Evolutionary conservation across 2,329 filamentous ascomycete genomes (phyloP).

Genomic region (Verticillium dahliae): DNA sequence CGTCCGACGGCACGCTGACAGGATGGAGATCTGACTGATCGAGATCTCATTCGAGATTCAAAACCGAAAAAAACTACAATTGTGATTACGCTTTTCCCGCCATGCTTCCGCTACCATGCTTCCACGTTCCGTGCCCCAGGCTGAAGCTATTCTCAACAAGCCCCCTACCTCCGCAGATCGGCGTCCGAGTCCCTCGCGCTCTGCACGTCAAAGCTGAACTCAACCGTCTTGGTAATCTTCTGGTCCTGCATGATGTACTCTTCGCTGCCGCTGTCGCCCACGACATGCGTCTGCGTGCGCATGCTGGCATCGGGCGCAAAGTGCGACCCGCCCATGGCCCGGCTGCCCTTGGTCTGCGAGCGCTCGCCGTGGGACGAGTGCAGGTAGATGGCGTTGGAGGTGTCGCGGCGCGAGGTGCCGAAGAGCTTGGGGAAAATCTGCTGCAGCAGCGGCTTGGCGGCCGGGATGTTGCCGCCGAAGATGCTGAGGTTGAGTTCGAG

Average conservation of each 20-base stretch:
- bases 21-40: neutral
- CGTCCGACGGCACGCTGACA: neutral
- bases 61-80: neutral
- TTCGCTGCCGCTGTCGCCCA: slow-evolving; percentile 7
- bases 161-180: neutral
- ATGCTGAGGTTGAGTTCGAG: slow-evolving; percentile 19
- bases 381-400: neutral
- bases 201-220: slow-evolving; percentile 7
- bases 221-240: slow-evolving; percentile 9
- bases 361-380: neutral
- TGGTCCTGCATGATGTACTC: slow-evolving; percentile 10
- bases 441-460: slow-evolving; percentile 16
- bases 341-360: neutral
- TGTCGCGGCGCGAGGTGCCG: slow-evolving; percentile 2
- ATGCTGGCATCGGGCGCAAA: neutral
- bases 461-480: slow-evolving; percentile 16
- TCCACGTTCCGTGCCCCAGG: neutral
- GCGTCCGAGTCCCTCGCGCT: neutral
- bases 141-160: neutral
- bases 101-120: neutral
- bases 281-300: neutral
- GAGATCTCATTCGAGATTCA: too few species aligned
- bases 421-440: slow-evolving; percentile 12
- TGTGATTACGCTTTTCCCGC: neutral
- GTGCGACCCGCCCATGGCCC: slow-evolving; percentile 1